Evolutionary conservation across 805 yeast genomes (phyloP).

Genomic region (Torulaspora franciscae): DNA sequence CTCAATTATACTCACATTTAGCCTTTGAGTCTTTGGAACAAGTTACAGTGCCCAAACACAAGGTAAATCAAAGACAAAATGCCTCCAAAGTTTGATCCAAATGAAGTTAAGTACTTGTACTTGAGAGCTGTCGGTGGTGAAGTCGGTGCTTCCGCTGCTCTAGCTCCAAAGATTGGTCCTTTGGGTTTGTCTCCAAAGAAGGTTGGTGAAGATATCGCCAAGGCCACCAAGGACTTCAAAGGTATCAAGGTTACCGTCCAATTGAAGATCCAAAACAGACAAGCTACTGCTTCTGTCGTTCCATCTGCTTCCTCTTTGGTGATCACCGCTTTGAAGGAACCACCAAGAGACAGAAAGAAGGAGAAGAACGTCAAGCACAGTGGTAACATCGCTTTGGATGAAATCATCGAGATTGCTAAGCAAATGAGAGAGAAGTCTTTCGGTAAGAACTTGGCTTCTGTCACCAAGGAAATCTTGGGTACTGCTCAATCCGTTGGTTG

Average conservation of each 20-base stretch:
- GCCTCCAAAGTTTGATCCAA: conserved; percentile 99
- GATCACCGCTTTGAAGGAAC: conserved; percentile 98
- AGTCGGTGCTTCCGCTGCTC: conserved; percentile 99
- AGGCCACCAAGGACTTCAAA: conserved; percentile 98
- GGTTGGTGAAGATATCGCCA: conserved; percentile 99
- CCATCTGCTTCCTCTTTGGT: conserved; percentile 99
- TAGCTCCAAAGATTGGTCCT: conserved; percentile 99
- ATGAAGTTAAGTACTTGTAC: conserved; percentile 96
- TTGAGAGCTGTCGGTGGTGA: conserved; percentile 99
- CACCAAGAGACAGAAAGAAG: conserved; percentile 99
- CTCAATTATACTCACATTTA: not conserved
- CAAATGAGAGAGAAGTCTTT: conserved; percentile 95
- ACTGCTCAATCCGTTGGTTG: conserved; percentile 99
- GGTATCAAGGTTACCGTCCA: conserved; percentile 99
- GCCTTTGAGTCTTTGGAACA: not conserved
- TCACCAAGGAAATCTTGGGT: conserved; percentile 97
- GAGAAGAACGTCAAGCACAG: conserved; percentile 99
- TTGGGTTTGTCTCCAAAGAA: conserved; percentile 99
- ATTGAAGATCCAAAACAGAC: conserved; percentile 99
- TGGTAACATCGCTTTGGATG: conserved; percentile 97
- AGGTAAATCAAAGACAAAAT: conserved; percentile 39
- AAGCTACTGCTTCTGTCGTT: conserved; percentile 96
- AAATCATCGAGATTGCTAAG: conserved; percentile 95
- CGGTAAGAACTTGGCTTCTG: conserved; percentile 96
- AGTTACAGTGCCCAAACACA: conserved; percentile 17